Percentiles rank a stretch among this genome's conserved stretches.
Conservation (phyloP, 768 basidiomycete species). For the Amanita pseudoporphyria region DNA sequence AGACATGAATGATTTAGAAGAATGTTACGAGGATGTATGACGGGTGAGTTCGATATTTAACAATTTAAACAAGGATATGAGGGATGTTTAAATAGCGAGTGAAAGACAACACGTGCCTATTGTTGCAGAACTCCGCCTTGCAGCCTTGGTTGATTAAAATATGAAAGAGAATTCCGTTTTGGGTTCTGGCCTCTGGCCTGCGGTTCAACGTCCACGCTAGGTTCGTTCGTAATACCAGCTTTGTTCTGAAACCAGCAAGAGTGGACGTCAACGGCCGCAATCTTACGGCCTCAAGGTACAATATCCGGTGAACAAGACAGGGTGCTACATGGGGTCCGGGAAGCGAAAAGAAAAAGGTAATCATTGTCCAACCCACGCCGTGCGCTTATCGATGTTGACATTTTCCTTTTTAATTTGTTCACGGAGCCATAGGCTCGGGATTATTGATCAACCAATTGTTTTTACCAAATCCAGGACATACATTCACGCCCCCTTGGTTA, state of each 20-base stretch:
- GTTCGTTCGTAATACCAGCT: not conserved
- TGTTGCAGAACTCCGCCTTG: not conserved
- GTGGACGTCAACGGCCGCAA: too few relatives aligned
- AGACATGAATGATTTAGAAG: not conserved
- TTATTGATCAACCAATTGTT: not conserved
- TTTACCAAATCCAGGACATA: not conserved
- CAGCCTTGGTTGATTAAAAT: not conserved
- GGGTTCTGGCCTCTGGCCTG: not conserved
- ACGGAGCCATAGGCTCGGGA: not conserved
- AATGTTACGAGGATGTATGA: too few relatives aligned
- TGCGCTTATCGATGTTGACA: not conserved
- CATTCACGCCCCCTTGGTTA: not conserved
- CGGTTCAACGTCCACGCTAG: not conserved
- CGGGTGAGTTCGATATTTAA: not conserved
- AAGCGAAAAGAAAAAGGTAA: not conserved
- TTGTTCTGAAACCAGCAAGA: not conserved
- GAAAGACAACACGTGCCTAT: not conserved
- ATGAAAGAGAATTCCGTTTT: not conserved
- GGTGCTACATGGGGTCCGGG: not conserved
- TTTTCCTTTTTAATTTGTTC: slow-evolving; percentile 1
- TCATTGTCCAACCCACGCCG: not conserved
- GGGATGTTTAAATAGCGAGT: not conserved
- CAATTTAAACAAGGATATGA: too few relatives aligned
- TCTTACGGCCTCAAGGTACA: not conserved
- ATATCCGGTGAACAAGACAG: not conserved